Conservation (phyloP, 2,329 filamentous ascomycete genomes). For the Teratosphaeria zuluensis region DNA sequence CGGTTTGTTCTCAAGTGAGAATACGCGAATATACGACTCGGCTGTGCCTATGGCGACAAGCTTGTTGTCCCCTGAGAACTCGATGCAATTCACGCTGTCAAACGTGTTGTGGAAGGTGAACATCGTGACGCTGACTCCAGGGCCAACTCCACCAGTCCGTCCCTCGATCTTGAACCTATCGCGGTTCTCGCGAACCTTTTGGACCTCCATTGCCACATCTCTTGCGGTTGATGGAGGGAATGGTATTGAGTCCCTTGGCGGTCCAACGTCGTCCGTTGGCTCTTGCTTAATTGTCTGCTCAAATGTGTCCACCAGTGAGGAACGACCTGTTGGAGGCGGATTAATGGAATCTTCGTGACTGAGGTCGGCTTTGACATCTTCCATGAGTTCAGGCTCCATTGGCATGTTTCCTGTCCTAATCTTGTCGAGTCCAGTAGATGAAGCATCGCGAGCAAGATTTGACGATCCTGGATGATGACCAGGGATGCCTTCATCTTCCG, state of each 20-base stretch:
- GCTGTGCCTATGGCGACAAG: constrained; percentile 82
- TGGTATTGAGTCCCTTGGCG: constrained; percentile 68
- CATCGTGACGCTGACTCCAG: constrained; percentile 84
- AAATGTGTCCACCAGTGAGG: constrained; percentile 76
- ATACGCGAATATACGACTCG: constrained; percentile 92
- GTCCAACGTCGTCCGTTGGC: constrained; percentile 76
- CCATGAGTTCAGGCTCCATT: constrained; percentile 71
- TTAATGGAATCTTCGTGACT: constrained; percentile 74
- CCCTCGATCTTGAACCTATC: constrained; percentile 84
- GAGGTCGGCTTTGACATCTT: constrained; percentile 78
- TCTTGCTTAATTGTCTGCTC: constrained; percentile 83
- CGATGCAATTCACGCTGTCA: constrained; percentile 83
- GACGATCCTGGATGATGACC: constrained; percentile 57
- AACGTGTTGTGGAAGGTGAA: constrained; percentile 97
- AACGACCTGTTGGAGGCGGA: constrained; percentile 59
- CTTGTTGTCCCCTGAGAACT: constrained; percentile 85
- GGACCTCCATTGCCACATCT: constrained; percentile 89
- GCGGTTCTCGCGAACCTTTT: constrained; percentile 84
- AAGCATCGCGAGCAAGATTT: constrained; percentile 49
- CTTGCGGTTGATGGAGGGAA: constrained; percentile 79
- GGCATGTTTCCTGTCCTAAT: constrained; percentile 74
- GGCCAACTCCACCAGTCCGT: constrained; percentile 69
- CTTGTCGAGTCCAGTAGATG: constrained; percentile 44
- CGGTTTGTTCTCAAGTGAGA: constrained; percentile 78
- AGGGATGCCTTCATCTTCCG: constrained; percentile 60